Conservation (phyloP, 305 asterid genomes). For the Lippia alba region DNA sequence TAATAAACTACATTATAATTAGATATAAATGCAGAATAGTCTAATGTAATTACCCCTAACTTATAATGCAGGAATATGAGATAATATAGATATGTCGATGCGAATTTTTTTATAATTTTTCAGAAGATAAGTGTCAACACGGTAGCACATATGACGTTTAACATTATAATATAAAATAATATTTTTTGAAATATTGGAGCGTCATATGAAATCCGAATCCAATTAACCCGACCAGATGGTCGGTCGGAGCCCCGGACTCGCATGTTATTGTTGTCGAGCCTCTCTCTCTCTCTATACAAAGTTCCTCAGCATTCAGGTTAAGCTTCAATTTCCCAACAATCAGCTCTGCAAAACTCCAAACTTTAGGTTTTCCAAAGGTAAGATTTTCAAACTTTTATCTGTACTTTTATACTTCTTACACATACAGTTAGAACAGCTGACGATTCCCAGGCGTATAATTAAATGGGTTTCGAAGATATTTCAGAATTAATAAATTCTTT, state of each 20-base stretch:
- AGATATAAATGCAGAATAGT: no score
- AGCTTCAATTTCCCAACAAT: conserved; percentile 34
- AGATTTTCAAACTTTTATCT: neutral
- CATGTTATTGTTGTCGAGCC: conserved; percentile 21
- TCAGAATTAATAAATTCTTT: neutral
- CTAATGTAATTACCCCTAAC: no score
- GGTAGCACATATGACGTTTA: no score
- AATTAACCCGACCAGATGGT: conserved; percentile 29
- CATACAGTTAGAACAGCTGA: neutral
- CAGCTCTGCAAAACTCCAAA: conserved; percentile 1
- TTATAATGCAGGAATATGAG: no score
- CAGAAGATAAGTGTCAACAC: no score
- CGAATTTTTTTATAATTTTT: no score
- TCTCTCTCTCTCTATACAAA: conserved; percentile 25
- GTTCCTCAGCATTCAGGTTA: conserved; percentile 33
- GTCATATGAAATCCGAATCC: no score
- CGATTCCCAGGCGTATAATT: conserved; percentile 5
- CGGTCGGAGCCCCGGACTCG: conserved; percentile 11
- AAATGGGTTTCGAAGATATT: conserved; percentile 1
- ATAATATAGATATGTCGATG: no score
- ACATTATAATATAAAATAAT: no score
- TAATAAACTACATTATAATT: no score
- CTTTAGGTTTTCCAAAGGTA: neutral
- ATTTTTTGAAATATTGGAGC: no score
- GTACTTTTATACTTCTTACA: neutral